A percentile compares a stretch with the other conserved stretches of the same genome.
phyloP scores from a whole-genome alignment of 2,329 filamentous ascomycete species.

The Fusarium continuum region DNA sequence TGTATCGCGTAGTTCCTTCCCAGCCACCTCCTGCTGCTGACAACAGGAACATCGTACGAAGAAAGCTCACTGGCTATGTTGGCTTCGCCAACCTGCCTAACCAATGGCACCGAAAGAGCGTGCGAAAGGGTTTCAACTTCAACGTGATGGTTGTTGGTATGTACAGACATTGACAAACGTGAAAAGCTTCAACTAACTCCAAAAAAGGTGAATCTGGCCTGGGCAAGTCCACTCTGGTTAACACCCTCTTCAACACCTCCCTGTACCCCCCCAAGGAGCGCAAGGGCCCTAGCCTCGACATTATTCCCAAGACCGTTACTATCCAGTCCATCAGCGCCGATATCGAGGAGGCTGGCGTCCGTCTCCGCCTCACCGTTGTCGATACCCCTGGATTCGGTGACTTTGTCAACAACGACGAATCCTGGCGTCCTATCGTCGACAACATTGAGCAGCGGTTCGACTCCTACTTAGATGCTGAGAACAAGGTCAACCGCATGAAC shows the following conservation, averaged over 20 bases:
- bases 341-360: slow-evolving; percentile 98
- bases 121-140: slow-evolving; percentile 99
- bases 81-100: slow-evolving; percentile 99
- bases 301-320: slow-evolving; percentile 96
- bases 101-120: slow-evolving; percentile 99
- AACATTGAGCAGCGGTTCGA: slow-evolving; percentile 99
- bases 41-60: slow-evolving; percentile 94
- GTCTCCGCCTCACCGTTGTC: slow-evolving; percentile 93
- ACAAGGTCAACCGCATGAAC: slow-evolving; percentile 99
- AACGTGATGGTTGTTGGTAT: slow-evolving; percentile 99
- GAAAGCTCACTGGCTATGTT: slow-evolving; percentile 98
- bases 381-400: slow-evolving; percentile 98
- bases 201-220: slow-evolving; percentile 92
- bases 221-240: slow-evolving; percentile 98
- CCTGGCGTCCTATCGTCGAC: slow-evolving; percentile 98
- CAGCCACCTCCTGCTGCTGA: slow-evolving; percentile 62
- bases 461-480: slow-evolving; percentile 97
- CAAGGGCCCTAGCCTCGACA: slow-evolving; percentile 96
- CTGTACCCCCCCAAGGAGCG: slow-evolving; percentile 98
- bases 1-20: slow-evolving; percentile 43
- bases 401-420: slow-evolving; percentile 99
- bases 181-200: not conserved
- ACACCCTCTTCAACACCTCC: slow-evolving; percentile 99
- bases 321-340: slow-evolving; percentile 96
- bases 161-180: slow-evolving; percentile 45